phyloP scores from a whole-genome alignment of 208 protist genomes.

The Trypanosomatidae sp. region DNA sequence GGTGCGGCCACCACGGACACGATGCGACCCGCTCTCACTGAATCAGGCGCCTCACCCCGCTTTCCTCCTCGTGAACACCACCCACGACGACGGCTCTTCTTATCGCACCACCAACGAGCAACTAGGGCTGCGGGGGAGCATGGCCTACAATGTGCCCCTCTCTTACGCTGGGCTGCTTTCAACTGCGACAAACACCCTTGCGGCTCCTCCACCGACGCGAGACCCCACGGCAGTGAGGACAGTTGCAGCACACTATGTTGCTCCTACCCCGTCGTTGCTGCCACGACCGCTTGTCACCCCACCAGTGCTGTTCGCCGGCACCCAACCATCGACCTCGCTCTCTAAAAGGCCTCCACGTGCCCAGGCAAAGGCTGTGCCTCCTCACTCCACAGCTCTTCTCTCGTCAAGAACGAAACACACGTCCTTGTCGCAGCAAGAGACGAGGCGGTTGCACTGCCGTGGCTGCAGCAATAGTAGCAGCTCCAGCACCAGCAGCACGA shows the following conservation, averaged over 20 bases:
- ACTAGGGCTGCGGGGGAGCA: background rate
- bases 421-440: background rate
- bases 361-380: background rate
- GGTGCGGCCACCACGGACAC: conserved; percentile 12
- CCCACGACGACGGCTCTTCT: background rate
- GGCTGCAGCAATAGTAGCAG: background rate
- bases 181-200: background rate
- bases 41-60: background rate
- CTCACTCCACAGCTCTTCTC: background rate
- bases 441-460: background rate
- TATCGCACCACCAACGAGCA: background rate
- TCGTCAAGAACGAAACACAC: background rate
- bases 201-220: background rate
- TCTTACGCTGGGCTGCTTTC: background rate
- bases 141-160: background rate
- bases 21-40: conserved; percentile 9
- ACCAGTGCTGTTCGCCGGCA: background rate
- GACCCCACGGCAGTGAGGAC: background rate
- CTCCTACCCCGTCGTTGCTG: background rate
- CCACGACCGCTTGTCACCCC: background rate
- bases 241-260: background rate
- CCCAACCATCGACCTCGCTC: background rate
- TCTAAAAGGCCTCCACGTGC: background rate
- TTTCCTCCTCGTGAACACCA: background rate
- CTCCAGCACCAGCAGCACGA: background rate